Percentiles rank a stretch among this genome's conserved stretches.
phyloP scores from a whole-genome alignment of 768 basidiomycete genomes.

The Tricholoma hemisulphureum region DNA sequence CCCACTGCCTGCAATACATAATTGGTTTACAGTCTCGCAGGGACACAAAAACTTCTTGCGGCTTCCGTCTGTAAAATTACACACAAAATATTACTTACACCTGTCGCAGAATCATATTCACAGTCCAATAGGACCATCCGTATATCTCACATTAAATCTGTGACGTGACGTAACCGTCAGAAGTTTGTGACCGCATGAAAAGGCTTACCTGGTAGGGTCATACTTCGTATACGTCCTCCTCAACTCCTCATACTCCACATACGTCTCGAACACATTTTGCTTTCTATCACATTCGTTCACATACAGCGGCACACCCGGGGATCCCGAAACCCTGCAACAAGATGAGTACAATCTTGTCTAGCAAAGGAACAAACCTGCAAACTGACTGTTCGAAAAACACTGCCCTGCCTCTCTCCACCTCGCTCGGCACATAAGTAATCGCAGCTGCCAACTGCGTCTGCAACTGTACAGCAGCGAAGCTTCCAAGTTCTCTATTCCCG shows the following conservation, averaged over 20 bases:
- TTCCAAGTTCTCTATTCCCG: slow-evolving; percentile 30
- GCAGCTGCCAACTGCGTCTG: slow-evolving; percentile 25
- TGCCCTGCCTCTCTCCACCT: background rate
- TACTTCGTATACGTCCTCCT: slow-evolving; percentile 40
- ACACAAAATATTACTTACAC: too few species aligned
- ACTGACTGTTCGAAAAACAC: slow-evolving; percentile 2
- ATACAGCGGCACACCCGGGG: slow-evolving; percentile 39
- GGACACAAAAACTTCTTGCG: too few species aligned
- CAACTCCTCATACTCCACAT: slow-evolving; percentile 37
- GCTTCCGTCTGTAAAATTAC: too few species aligned
- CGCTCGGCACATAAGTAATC: slow-evolving; percentile 2
- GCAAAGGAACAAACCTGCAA: background rate
- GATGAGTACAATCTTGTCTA: background rate
- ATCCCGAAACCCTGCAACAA: slow-evolving; percentile 32
- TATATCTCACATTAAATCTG: slow-evolving; percentile 35
- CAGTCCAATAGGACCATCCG: slow-evolving; percentile 30
- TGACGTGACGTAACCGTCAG: background rate
- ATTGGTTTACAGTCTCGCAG: too few species aligned
- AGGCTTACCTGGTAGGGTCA: slow-evolving; percentile 38
- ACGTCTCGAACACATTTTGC: slow-evolving; percentile 40
- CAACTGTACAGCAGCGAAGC: slow-evolving; percentile 35
- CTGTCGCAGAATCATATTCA: too few species aligned
- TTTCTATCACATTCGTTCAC: slow-evolving; percentile 39
- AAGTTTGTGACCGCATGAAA: background rate
- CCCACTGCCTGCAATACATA: too few species aligned